Conservation (phyloP, 2,329 filamentous ascomycete genomes). For the Seiridium cupressi region DNA sequence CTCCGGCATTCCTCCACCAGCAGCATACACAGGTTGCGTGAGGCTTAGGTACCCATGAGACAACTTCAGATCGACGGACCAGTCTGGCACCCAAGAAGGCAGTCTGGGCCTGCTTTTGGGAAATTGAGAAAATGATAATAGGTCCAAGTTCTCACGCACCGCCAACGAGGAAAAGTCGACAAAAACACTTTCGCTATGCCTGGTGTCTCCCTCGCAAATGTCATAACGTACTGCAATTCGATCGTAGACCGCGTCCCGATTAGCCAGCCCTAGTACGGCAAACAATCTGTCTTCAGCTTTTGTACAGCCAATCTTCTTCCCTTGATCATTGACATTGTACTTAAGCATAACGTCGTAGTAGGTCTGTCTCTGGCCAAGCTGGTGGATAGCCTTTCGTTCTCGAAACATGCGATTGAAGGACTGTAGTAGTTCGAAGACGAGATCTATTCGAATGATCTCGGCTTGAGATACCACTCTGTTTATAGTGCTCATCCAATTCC, state of each 20-base stretch:
- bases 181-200: constrained; percentile 5
- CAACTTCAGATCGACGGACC: constrained; percentile 21
- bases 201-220: constrained; percentile 2
- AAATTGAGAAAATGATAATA: constrained; percentile 27
- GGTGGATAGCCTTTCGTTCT: constrained; percentile 29
- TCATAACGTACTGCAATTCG: neutral
- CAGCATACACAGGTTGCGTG: constrained; percentile 17
- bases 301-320: neutral
- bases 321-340: neutral
- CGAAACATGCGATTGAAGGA: constrained; percentile 23
- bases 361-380: neutral
- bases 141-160: constrained; percentile 20
- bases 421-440: constrained; percentile 18
- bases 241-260: constrained; percentile 14
- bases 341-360: neutral
- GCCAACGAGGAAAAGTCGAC: constrained; percentile 16
- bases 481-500: constrained; percentile 19
- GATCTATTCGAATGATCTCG: constrained; percentile 15
- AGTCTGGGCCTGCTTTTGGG: constrained; percentile 18
- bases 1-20: constrained; percentile 15
- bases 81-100: constrained; percentile 34
- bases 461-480: constrained; percentile 7
- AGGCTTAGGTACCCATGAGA: constrained; percentile 23
- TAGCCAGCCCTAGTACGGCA: constrained; percentile 28
- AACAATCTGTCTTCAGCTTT: constrained; percentile 29